Conservation (phyloP, 2,329 filamentous ascomycete genomes). For the Colletotrichum siamense region DNA sequence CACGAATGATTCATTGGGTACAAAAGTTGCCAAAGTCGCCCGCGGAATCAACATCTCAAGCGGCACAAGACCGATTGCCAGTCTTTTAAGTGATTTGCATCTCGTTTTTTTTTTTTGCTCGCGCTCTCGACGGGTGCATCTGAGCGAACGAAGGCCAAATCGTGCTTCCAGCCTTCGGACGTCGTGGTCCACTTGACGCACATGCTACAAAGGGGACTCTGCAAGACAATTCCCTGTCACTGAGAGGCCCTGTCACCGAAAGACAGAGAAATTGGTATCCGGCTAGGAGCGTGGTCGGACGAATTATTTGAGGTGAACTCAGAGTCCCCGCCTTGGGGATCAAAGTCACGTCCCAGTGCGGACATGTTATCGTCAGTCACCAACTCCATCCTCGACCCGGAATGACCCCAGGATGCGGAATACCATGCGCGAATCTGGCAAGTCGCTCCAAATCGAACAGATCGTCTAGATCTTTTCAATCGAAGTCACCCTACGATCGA, state of each 20-base stretch:
- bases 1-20: too few relatives aligned
- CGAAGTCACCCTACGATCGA: background rate
- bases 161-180: background rate
- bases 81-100: background rate
- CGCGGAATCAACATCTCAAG: background rate
- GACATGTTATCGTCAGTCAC: too few relatives aligned
- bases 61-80: background rate
- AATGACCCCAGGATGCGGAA: background rate
- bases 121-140: background rate
- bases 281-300: too few relatives aligned
- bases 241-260: too few relatives aligned
- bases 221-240: too few relatives aligned
- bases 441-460: background rate
- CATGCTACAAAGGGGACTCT: too few relatives aligned
- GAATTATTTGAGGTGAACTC: too few relatives aligned
- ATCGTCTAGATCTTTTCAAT: background rate
- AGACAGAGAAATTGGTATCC: too few relatives aligned
- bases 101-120: background rate
- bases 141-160: background rate
- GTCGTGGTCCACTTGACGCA: too few relatives aligned
- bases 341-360: too few relatives aligned
- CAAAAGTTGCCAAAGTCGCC: too few relatives aligned
- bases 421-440: background rate
- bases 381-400: constrained; percentile 1
- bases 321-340: too few relatives aligned